Percentiles rank a stretch among this genome's conserved stretches.
phyloP scores from a whole-genome alignment of 495 filamentous ascomycete species.

The Parathielavia appendiculata region DNA sequence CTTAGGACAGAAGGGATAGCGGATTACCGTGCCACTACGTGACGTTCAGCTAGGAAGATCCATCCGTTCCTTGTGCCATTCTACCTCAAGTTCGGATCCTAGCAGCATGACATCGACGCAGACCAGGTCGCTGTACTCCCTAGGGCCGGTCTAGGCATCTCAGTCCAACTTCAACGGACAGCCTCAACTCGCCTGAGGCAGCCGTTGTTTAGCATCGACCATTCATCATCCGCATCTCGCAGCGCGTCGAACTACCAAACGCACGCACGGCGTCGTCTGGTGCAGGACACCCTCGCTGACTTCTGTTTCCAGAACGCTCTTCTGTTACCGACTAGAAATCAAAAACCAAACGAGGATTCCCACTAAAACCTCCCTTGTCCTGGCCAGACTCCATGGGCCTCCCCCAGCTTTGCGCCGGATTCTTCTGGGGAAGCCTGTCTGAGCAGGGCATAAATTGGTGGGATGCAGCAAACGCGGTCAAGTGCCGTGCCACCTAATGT shows the following conservation, averaged over 20 bases:
- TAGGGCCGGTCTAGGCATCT: not conserved
- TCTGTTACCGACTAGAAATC: not conserved
- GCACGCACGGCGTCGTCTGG: not conserved
- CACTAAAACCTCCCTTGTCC: not conserved
- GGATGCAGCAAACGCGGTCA: not conserved
- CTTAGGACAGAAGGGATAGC: not conserved
- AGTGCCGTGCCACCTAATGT: not conserved
- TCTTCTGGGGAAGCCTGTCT: constrained; percentile 17
- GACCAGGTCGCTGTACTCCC: not conserved
- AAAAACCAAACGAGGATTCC: not conserved
- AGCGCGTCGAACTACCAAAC: not conserved
- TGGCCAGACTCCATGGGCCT: not conserved
- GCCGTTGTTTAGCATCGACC: not conserved
- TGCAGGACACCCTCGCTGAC: not conserved
- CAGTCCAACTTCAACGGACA: not conserved
- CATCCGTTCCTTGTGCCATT: too few relatives aligned
- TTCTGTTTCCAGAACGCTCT: not conserved
- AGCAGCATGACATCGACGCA: too few relatives aligned
- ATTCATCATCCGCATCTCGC: not conserved
- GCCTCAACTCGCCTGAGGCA: too few relatives aligned
- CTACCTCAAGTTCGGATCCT: too few relatives aligned
- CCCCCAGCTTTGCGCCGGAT: constrained; percentile 1
- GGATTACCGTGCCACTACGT: not conserved
- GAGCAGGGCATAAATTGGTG: not conserved
- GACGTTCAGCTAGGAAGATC: not conserved